phyloP scores from a whole-genome alignment of 2,329 filamentous ascomycete species.

The Claviceps maximensis region DNA sequence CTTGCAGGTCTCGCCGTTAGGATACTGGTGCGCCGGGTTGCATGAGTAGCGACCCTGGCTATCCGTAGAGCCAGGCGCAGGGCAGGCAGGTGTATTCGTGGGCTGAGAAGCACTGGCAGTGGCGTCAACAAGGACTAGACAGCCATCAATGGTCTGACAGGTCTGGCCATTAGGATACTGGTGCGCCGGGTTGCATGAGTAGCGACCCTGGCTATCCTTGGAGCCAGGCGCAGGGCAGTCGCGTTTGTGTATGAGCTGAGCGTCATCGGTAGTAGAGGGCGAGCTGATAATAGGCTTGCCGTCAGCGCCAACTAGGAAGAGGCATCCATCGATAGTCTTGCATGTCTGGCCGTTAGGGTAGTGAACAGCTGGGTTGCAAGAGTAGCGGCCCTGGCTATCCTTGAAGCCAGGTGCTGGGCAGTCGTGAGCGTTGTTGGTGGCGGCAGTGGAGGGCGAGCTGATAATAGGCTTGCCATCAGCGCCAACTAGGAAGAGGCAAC shows the following conservation, averaged over 20 bases:
- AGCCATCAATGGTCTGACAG: slow-evolving; percentile 8
- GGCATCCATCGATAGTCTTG: slow-evolving; percentile 3
- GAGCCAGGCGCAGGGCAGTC: slow-evolving; percentile 2
- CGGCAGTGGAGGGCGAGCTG: not conserved
- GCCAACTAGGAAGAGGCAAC: slow-evolving; percentile 4
- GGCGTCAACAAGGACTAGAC: slow-evolving; percentile 4
- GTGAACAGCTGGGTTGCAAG: slow-evolving; percentile 8
- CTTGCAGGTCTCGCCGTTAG: slow-evolving; percentile 9
- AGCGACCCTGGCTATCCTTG: slow-evolving; percentile 8
- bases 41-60: slow-evolving; percentile 10
- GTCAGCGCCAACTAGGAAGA: slow-evolving; percentile 1
- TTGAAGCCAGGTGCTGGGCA: slow-evolving; percentile 7
- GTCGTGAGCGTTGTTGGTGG: not conserved
- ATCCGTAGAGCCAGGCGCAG: slow-evolving; percentile 5
- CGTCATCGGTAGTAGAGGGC: not conserved
- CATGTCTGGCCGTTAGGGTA: slow-evolving; percentile 7
- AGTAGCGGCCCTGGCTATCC: slow-evolving; percentile 7
- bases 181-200: slow-evolving; percentile 13
- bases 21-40: slow-evolving; percentile 13
- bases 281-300: not conserved
- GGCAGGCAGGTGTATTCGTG: not conserved
- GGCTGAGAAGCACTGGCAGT: not conserved
- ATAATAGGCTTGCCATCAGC: not conserved
- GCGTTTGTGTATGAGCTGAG: no score
- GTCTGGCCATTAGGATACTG: slow-evolving; percentile 10